phyloP scores from a whole-genome alignment of 2,329 filamentous ascomycete genomes.

The Hysterium pulicare region DNA sequence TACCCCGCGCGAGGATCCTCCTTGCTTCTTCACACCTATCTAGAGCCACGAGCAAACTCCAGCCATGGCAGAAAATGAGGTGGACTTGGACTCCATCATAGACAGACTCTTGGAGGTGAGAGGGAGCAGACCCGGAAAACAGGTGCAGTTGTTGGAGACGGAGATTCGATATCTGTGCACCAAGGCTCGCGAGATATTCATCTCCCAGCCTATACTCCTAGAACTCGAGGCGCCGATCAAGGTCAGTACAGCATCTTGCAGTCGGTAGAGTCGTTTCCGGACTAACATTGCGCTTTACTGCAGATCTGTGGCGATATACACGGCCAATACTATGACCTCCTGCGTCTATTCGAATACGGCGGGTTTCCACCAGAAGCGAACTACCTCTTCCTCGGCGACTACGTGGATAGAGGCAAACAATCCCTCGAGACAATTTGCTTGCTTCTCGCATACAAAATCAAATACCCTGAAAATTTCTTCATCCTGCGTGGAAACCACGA shows the following conservation, averaged over 20 bases:
- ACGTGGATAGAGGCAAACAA: slow-evolving; percentile 98
- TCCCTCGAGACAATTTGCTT: slow-evolving; percentile 98
- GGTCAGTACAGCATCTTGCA: slow-evolving; percentile 54
- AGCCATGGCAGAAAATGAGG: slow-evolving; percentile 78
- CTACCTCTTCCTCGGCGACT: slow-evolving; percentile 98
- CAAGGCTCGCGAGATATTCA: slow-evolving; percentile 98
- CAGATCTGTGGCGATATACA: slow-evolving; percentile 99
- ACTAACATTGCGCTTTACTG: slow-evolving; percentile 1
- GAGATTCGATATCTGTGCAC: slow-evolving; percentile 98
- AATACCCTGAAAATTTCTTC: slow-evolving; percentile 99
- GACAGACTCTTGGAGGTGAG: slow-evolving; percentile 95
- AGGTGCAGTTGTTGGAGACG: slow-evolving; percentile 92
- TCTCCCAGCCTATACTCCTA: slow-evolving; percentile 95
- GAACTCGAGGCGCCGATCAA: slow-evolving; percentile 99
- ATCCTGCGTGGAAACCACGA: slow-evolving; percentile 98
- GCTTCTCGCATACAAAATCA: slow-evolving; percentile 98
- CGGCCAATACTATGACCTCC: slow-evolving; percentile 96
- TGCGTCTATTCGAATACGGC: slow-evolving; percentile 96
- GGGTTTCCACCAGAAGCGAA: slow-evolving; percentile 98
- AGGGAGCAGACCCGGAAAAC: slow-evolving; percentile 96
- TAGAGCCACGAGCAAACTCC: slow-evolving; percentile 34
- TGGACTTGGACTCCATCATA: slow-evolving; percentile 99
- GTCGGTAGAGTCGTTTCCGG: not conserved
- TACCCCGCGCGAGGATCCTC: slow-evolving; percentile 31
- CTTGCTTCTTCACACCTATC: slow-evolving; percentile 25